Evolutionary conservation across 345 rosid genomes (phyloP).

Genomic region (Melaleuca quinquenervia): DNA sequence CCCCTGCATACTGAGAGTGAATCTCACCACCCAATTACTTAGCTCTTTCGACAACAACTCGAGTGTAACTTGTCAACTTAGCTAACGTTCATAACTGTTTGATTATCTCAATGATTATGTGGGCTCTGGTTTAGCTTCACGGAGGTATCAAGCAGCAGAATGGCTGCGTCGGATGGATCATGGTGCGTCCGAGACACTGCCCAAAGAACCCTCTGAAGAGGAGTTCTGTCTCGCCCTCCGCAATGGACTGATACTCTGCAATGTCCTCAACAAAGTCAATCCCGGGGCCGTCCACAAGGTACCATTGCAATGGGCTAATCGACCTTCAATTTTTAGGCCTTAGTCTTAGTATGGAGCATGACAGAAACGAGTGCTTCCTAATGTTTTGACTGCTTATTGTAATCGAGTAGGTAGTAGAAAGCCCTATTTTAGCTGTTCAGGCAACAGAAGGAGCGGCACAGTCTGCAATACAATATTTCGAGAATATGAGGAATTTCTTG

Average conservation of each 20-base stretch:
- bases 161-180: conserved; percentile 89
- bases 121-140: conserved; percentile 36
- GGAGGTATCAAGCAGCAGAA: conserved; percentile 85
- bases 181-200: conserved; percentile 41
- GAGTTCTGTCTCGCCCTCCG: conserved; percentile 62
- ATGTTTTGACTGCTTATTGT: not conserved
- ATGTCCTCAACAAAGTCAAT: conserved; percentile 90
- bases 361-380: not conserved
- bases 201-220: conserved; percentile 71
- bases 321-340: not conserved
- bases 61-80: not conserved
- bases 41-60: not conserved
- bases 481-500: conserved; percentile 96
- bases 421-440: conserved; percentile 53
- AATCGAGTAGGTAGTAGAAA: conserved; percentile 62
- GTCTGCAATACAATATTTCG: conserved; percentile 94
- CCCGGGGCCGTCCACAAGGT: conserved; percentile 96
- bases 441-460: conserved; percentile 92
- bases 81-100: not conserved
- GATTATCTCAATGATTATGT: not conserved
- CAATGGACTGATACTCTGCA: conserved; percentile 93
- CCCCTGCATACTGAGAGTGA: not conserved
- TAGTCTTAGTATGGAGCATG: not conserved
- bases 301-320: not conserved
- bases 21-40: not conserved